Evolutionary conservation across 495 filamentous ascomycete genomes (phyloP).

Genomic region (Daldinia grandis): DNA sequence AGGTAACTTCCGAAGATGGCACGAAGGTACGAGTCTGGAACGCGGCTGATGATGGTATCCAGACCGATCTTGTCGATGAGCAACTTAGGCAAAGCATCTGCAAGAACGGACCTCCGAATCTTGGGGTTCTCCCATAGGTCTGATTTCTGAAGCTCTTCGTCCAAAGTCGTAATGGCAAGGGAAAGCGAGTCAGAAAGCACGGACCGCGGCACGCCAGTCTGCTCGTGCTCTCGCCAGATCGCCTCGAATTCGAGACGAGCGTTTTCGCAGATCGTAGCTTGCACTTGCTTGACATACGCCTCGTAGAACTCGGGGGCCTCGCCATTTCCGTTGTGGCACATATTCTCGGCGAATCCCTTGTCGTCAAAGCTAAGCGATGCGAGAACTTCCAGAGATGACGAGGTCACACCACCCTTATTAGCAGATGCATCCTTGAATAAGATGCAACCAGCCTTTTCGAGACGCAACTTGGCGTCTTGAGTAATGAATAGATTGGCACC

Average conservation of each 20-base stretch:
- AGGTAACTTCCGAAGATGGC: constrained; percentile 96
- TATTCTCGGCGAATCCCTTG: constrained; percentile 83
- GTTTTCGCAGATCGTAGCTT: constrained; percentile 86
- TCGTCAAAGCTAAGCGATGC: constrained; percentile 95
- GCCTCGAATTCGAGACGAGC: constrained; percentile 95
- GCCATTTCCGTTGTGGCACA: constrained; percentile 85
- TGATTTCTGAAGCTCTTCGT: constrained; percentile 93
- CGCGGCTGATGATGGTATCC: constrained; percentile 82
- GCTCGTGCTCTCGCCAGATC: constrained; percentile 92
- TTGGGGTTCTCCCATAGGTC: constrained; percentile 87
- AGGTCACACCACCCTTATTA: constrained; percentile 98
- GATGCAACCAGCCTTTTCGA: constrained; percentile 92
- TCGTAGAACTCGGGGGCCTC: constrained; percentile 88
- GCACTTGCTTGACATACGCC: constrained; percentile 90
- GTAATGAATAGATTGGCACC: constrained; percentile 99
- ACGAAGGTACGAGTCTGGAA: constrained; percentile 90
- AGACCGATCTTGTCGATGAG: constrained; percentile 90
- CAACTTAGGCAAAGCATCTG: constrained; percentile 84
- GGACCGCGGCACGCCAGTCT: constrained; percentile 79
- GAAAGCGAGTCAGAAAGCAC: constrained; percentile 89
- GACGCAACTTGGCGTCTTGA: constrained; percentile 93
- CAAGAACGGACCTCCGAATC: constrained; percentile 79
- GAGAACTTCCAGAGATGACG: constrained; percentile 95
- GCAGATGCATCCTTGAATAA: constrained; percentile 98
- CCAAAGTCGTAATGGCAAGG: constrained; percentile 89